Conservation (phyloP, 2,329 filamentous ascomycete species). For the Claviceps capensis region DNA sequence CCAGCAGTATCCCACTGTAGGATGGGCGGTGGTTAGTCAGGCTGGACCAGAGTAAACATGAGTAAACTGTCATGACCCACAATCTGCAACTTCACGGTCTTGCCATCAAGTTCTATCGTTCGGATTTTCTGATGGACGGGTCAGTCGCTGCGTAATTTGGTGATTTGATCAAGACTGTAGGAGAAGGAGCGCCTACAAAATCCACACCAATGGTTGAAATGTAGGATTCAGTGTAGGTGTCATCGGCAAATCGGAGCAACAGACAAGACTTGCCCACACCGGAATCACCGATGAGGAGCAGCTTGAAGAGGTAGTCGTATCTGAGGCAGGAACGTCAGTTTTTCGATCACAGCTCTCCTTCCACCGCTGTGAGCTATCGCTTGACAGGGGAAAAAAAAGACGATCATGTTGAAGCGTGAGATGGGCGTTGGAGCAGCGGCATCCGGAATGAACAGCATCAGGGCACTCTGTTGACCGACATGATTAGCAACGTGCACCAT, state of each 20-base stretch:
- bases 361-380: not conserved
- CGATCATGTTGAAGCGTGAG: not conserved
- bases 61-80: slow-evolving; percentile 39
- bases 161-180: not conserved
- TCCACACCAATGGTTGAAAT: slow-evolving; percentile 99
- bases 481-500: slow-evolving; percentile 7
- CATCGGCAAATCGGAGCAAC: slow-evolving; percentile 93
- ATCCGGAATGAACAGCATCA: not conserved
- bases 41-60: not conserved
- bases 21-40: not conserved
- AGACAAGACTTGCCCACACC: slow-evolving; percentile 99
- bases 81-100: slow-evolving; percentile 99
- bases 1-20: slow-evolving; percentile 94
- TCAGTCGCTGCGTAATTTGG: slow-evolving; percentile 7
- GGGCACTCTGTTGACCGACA: slow-evolving; percentile 3
- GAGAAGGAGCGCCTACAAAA: slow-evolving; percentile 58
- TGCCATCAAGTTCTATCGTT: slow-evolving; percentile 97
- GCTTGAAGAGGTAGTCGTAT: slow-evolving; percentile 99
- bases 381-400: not conserved
- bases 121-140: slow-evolving; percentile 71
- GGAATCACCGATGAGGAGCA: slow-evolving; percentile 99
- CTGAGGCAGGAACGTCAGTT: slow-evolving; percentile 33
- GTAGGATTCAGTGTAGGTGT: slow-evolving; percentile 99
- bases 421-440: not conserved
- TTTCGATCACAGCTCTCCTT: not conserved